phyloP scores from a whole-genome alignment of 495 filamentous ascomycete species.

The Aspergillus campestris region DNA sequence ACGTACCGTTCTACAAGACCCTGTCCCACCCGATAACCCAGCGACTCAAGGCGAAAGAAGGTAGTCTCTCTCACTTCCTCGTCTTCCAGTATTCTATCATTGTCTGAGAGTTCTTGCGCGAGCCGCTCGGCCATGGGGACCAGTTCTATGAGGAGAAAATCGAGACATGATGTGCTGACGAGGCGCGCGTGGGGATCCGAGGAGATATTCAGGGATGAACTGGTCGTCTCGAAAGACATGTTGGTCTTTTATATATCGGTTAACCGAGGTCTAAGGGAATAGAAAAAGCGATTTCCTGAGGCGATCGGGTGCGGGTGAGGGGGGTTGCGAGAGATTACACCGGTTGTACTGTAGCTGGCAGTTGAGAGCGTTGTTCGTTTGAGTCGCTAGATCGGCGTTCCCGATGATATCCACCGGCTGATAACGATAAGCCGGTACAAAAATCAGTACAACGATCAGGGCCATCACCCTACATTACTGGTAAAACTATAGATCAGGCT shows the following conservation, averaged over 20 bases:
- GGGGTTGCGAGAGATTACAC: too few relatives aligned
- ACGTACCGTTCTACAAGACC: slow-evolving; percentile 83
- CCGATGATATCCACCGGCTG: too few relatives aligned
- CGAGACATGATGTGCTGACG: slow-evolving; percentile 72
- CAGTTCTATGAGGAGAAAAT: slow-evolving; percentile 91
- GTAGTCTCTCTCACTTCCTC: slow-evolving; percentile 75
- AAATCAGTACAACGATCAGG: too few relatives aligned
- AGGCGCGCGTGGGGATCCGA: slow-evolving; percentile 71
- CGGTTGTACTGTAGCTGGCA: too few relatives aligned
- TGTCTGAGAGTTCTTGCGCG: slow-evolving; percentile 28
- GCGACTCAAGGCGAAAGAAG: slow-evolving; percentile 70
- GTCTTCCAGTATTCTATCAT: slow-evolving; percentile 48
- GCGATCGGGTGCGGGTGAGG: too few relatives aligned
- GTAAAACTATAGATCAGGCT: too few relatives aligned
- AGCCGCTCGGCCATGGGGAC: slow-evolving; percentile 90
- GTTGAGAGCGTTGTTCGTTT: too few relatives aligned
- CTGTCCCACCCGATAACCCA: slow-evolving; percentile 89
- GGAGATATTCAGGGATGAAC: slow-evolving; percentile 55
- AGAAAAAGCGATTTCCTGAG: too few relatives aligned
- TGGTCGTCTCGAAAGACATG: slow-evolving; percentile 69
- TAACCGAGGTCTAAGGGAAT: too few relatives aligned
- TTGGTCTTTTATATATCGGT: not conserved
- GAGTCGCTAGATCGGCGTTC: too few relatives aligned
- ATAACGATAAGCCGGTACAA: too few relatives aligned
- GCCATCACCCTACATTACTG: too few relatives aligned